Conservation (phyloP, 306 rosid species). For the Fragaria iinumae region DNA sequence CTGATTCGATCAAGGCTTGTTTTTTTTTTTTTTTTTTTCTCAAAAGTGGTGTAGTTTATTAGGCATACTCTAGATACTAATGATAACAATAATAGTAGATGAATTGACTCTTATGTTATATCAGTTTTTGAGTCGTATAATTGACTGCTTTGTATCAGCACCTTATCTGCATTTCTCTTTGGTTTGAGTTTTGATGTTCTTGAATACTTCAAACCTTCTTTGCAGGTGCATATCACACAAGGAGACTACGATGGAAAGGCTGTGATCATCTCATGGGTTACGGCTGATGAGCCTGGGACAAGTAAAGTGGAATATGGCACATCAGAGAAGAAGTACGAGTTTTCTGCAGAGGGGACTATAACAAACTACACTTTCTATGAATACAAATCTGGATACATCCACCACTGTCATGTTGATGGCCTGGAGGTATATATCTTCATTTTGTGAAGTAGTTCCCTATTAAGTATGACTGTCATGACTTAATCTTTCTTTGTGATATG, state of each 20-base stretch:
- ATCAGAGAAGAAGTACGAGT: slow-evolving; percentile 36
- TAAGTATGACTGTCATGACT: neutral
- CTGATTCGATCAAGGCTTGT: neutral
- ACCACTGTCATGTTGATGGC: slow-evolving; percentile 74
- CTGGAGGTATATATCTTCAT: slow-evolving; percentile 58
- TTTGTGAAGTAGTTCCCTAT: neutral
- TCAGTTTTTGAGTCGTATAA: neutral
- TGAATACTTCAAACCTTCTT: slow-evolving; percentile 15
- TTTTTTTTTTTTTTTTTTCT: neutral
- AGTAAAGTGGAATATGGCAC: slow-evolving; percentile 63
- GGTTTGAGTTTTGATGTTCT: slow-evolving; percentile 13
- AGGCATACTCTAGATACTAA: neutral
- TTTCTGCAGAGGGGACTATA: slow-evolving; percentile 52
- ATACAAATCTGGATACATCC: slow-evolving; percentile 86
- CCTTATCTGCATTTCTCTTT: neutral
- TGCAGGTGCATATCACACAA: slow-evolving; percentile 92
- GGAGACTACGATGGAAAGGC: slow-evolving; percentile 96
- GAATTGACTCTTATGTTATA: neutral
- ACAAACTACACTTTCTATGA: slow-evolving; percentile 70
- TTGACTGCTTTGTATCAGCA: neutral
- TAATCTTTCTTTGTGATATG: neutral
- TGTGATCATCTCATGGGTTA: slow-evolving; percentile 88
- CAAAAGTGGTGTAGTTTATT: neutral
- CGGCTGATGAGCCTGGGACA: slow-evolving; percentile 63
- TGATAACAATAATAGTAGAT: neutral